Evolutionary conservation across 2,329 filamentous ascomycete species (phyloP), one percentile per base, ranked within the genome.

Genomic region (Colletotrichum zoysiae): DNA sequence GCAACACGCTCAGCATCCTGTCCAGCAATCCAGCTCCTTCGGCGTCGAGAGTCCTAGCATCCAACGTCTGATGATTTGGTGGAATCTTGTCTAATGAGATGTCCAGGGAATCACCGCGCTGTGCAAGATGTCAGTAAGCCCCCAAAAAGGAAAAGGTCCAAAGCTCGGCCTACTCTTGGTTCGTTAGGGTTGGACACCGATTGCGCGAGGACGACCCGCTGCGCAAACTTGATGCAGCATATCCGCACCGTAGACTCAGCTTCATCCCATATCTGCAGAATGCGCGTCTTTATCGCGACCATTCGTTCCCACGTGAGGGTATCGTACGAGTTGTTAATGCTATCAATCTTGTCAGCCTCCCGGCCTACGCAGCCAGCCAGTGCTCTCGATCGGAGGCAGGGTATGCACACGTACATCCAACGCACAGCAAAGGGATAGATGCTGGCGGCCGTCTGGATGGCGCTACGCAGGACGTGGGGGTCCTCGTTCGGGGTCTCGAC

Each of bases 141-240:
- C 12, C n/a, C 35, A 11, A 20, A 26, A 26, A 20, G 26, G 2
- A 64, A 42, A 56, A 40, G 30, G 18, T 56, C 65, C 67, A 72
- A 71, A 57, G 62, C 23, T 50, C 61, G 44, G 85, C 89, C 81
- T 88, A 97, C 94, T 85, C 94, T 91, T 76, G 93, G 92, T 79
- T 98, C 95, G 67, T 90, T 86, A 76, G 93, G 93, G 70, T 92
- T 84, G 58, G 94, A 94, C n/a, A 92, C 91, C 14, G 94, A 98
- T 82, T 99, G 95, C 23, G 95, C 93, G 75, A 98, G 89, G 56
- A 99, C 93, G 56, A 98, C 94, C 74, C 94, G 91, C 84, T 99
- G 95, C 48, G 94, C 92, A 81, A 99, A 99, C 82, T 99, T 99
- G 87, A 98, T 92, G 84, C 96, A 98, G 86, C 95, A 97, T 80